Percentiles rank a stretch among this genome's conserved stretches.
Evolutionary conservation across 257 asterid genomes (phyloP).

Genomic region (Petunia axillaris): DNA sequence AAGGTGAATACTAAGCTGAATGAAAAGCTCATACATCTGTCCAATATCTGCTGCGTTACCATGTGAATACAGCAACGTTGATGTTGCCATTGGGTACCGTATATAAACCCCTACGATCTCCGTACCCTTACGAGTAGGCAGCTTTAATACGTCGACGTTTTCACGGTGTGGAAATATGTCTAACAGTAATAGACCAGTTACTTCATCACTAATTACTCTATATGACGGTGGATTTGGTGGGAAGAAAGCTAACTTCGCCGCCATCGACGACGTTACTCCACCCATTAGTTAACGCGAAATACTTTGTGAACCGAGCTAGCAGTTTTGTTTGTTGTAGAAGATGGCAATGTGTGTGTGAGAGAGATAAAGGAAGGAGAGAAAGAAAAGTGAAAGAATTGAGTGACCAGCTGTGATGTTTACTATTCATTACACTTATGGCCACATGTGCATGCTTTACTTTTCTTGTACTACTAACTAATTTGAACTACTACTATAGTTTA

Average conservation of each 20-base stretch:
- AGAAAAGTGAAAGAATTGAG: constrained; percentile 47
- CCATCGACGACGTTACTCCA: constrained; percentile 98
- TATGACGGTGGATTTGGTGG: constrained; percentile 90
- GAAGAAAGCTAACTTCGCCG: constrained; percentile 92
- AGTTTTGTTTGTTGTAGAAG: constrained; percentile 21
- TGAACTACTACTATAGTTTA: not conserved
- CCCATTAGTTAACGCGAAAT: constrained; percentile 50
- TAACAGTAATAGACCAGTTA: constrained; percentile 66
- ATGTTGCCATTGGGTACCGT: constrained; percentile 86
- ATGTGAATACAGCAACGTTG: constrained; percentile 86
- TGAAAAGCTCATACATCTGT: constrained; percentile 91
- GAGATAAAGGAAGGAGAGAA: constrained; percentile 33
- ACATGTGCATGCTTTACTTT: constrained; percentile 40
- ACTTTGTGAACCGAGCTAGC: not conserved
- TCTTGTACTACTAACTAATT: not conserved
- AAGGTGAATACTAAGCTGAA: constrained; percentile 90
- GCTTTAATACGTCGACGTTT: constrained; percentile 80
- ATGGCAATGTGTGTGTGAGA: constrained; percentile 14
- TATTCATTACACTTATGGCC: constrained; percentile 51
- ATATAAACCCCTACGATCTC: constrained; percentile 80
- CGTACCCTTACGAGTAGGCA: constrained; percentile 80
- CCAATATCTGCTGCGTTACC: constrained; percentile 98
- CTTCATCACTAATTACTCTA: constrained; percentile 56
- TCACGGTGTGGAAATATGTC: constrained; percentile 89
- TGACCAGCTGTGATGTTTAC: constrained; percentile 61